Base-by-base conservation (phyloP, 2,329 filamentous ascomycete species). In the Xylariaceae sp. region DNA sequence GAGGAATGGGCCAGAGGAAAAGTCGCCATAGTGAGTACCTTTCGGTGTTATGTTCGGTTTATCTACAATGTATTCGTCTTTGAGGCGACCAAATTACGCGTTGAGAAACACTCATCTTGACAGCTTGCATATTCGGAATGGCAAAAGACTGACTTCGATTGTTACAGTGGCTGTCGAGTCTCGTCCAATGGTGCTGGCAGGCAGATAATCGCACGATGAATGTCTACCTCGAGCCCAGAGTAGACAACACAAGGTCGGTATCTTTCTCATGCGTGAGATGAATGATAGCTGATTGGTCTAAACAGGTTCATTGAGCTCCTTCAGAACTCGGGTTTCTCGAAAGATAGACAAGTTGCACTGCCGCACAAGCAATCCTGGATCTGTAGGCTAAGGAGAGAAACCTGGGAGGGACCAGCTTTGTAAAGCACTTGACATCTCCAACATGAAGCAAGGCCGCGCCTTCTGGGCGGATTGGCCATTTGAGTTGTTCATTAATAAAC, bases 311-410 rank as follows among this genome's bases (percentile, higher is more conserved):
- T 88, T 64, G 73, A 80, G 5, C 90, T 93, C 63, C 82, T 95
- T 13, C 82, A 89, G 62, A 76, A 83, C 5, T 81, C 82, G 0
- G 92, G 93, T 0, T 99, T 97, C 71, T 85, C 88, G 65, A 94
- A 91, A 70, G 90, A 96, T 75, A 86, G 86, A 60, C 91, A 97
- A 70, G 81, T 97, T 54, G 83, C 87, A 0, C 92, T 99, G 64
- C 88, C 92, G 1, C 92, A 97, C 73, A 99, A 99, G 74, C 92
- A 96, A 72, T 87, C 90, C 5, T 95, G 92, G 74, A 81, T 93
- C 62, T 88, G 96, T 75, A 88, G 88, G 69, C 81, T 96, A 64
- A 82, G 85, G 59, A 81, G 93, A 61, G 92, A 96, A 65, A 83
- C 81, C 17, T 97, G 92, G 88, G 83, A 88, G 51, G 86, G 84